A percentile compares a stretch with the other conserved stretches of the same genome.
Evolutionary conservation across 371 early-diverging fungal species (phyloP).

Genomic region (Smittium culicis): DNA sequence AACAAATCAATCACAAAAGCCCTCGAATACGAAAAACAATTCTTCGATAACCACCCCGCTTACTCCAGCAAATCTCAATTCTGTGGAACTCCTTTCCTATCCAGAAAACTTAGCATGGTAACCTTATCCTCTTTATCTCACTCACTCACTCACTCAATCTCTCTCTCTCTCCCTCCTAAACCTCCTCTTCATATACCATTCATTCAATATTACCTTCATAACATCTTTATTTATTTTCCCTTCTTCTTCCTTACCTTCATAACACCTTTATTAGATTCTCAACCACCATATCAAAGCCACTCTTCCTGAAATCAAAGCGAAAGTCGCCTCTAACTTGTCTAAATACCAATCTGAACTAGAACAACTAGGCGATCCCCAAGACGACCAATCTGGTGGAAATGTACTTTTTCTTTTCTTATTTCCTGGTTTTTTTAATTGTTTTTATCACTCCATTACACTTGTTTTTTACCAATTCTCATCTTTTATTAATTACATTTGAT

Average conservation of each 20-base stretch:
- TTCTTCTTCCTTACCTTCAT: background rate
- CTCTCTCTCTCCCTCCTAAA: no score
- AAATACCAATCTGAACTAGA: conserved; percentile 77
- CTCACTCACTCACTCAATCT: no score
- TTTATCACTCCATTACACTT: no score
- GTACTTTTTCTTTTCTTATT: background rate
- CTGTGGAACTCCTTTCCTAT: conserved; percentile 97
- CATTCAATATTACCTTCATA: no score
- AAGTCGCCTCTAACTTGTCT: conserved; percentile 64
- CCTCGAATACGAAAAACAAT: conserved; percentile 73
- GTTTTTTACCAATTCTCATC: no score
- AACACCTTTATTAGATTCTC: conserved; percentile 40
- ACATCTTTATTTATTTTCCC: background rate
- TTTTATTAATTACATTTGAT: conserved; percentile 13
- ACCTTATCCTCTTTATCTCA: background rate
- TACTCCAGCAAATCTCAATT: conserved; percentile 91
- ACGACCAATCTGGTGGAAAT: conserved; percentile 29
- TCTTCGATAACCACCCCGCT: conserved; percentile 85
- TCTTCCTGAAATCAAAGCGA: conserved; percentile 93
- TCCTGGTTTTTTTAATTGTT: background rate
- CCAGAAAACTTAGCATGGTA: conserved; percentile 80
- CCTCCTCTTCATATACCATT: no score
- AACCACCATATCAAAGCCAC: conserved; percentile 95
- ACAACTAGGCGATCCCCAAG: conserved; percentile 80
- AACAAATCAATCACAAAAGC: conserved; percentile 79